phyloP scores from a whole-genome alignment of 306 rosid genomes.

The Phaseolus lunatus region DNA sequence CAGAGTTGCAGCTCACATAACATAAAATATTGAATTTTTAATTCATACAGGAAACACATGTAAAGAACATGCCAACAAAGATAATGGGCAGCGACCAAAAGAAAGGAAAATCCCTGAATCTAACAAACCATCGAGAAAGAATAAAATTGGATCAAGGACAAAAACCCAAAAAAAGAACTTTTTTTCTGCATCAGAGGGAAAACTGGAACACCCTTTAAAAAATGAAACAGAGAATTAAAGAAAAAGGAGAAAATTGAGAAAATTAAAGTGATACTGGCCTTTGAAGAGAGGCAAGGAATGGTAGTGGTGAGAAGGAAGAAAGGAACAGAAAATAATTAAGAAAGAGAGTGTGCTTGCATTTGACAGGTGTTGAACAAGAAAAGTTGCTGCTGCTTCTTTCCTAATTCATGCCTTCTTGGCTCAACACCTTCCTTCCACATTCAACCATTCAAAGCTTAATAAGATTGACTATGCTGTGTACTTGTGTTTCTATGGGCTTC shows the following conservation, averaged over 20 bases:
- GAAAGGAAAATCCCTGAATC: constrained; percentile 35
- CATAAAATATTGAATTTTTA: constrained; percentile 8
- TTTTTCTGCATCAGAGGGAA: constrained; percentile 8
- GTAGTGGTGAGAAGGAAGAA: constrained; percentile 38
- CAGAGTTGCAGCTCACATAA: constrained; percentile 36
- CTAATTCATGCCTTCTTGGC: constrained; percentile 15
- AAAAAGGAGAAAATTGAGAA: constrained; percentile 9
- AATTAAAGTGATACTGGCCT: constrained; percentile 49
- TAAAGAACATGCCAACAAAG: constrained; percentile 14
- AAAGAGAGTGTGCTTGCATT: constrained; percentile 29
- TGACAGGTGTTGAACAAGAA: constrained; percentile 40
- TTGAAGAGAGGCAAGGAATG: constrained; percentile 36
- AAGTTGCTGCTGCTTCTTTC: constrained; percentile 48
- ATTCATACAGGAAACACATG: neutral
- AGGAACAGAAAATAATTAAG: constrained; percentile 32
- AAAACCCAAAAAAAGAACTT: neutral
- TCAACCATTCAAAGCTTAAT: constrained; percentile 44
- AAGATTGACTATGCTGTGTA: constrained; percentile 45
- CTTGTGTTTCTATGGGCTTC: neutral
- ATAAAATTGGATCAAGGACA: neutral
- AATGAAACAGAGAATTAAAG: constrained; percentile 10
- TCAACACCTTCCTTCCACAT: constrained; percentile 48
- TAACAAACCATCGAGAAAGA: constrained; percentile 23
- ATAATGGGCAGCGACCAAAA: constrained; percentile 12
- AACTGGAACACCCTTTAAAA: constrained; percentile 19